phyloP scores from a whole-genome alignment of 1,284 basidiomycete species.

The Papiliotrema terrestris region DNA sequence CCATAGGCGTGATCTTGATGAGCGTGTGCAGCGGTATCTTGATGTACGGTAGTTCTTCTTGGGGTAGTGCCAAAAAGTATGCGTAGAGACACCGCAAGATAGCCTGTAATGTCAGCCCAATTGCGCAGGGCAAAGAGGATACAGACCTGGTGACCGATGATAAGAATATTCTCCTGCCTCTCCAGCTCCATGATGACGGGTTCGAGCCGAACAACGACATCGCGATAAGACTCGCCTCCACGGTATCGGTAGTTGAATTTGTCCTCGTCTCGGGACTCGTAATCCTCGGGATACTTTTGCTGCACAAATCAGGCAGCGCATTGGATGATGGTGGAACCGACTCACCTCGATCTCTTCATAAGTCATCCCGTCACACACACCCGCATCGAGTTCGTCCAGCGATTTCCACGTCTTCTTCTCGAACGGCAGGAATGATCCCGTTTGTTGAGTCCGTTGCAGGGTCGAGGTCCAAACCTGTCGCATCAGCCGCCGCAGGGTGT shows the following conservation, averaged over 20 bases:
- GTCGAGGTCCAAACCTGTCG: constrained; percentile 92
- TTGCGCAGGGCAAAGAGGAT: constrained; percentile 1
- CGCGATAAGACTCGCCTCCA: constrained; percentile 90
- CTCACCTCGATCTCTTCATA: constrained; percentile 94
- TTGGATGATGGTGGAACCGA: background rate
- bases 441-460: constrained; percentile 86
- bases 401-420: constrained; percentile 98
- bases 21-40: constrained; percentile 95
- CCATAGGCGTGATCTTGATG: constrained; percentile 96
- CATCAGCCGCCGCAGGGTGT: background rate
- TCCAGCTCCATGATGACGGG: constrained; percentile 99
- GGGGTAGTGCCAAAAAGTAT: constrained; percentile 89
- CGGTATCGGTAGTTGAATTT: constrained; percentile 99
- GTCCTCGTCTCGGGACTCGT: constrained; percentile 97
- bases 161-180: constrained; percentile 92
- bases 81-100: constrained; percentile 92
- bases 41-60: constrained; percentile 95
- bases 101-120: constrained; percentile 54
- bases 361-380: constrained; percentile 99
- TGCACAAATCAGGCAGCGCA: constrained; percentile 37
- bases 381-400: constrained; percentile 95
- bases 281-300: constrained; percentile 95
- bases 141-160: constrained; percentile 87
- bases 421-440: constrained; percentile 76
- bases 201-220: constrained; percentile 92